Conservation (phyloP, 352 stramenopile species). For the Phytophthora pinifolia region DNA sequence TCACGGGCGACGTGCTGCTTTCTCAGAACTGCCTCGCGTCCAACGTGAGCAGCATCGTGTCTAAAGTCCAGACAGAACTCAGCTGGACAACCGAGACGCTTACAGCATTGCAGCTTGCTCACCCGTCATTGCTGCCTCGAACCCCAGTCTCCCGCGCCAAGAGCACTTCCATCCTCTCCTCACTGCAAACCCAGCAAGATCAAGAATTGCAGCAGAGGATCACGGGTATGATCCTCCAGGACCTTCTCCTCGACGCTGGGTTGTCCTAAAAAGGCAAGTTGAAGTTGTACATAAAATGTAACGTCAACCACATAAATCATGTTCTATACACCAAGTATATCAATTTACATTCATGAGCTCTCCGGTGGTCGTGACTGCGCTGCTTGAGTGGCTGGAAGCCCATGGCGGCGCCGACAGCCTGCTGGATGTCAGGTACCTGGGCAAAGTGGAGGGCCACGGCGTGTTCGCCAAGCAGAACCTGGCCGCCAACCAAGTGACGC, state of each 20-base stretch:
- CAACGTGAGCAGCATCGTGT: conserved; percentile 22
- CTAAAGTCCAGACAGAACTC: conserved; percentile 23
- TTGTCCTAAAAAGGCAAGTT: conserved; percentile 7
- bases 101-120: not conserved
- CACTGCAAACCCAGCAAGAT: conserved; percentile 28
- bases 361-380: conserved; percentile 23
- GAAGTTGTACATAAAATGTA: no score
- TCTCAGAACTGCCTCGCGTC: conserved; percentile 33
- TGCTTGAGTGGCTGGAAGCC: conserved; percentile 43
- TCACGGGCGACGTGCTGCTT: conserved; percentile 18
- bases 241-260: conserved; percentile 25
- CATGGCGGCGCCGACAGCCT: conserved; percentile 30
- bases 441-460: conserved; percentile 44
- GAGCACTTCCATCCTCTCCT: conserved; percentile 29
- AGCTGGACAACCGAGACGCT: conserved; percentile 14
- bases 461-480: conserved; percentile 48
- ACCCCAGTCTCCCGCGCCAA: conserved; percentile 33
- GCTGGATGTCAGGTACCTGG: conserved; percentile 46
- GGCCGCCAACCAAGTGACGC: conserved; percentile 36
- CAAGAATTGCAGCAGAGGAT: conserved; percentile 38
- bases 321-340: no score
- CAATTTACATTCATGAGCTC: conserved; percentile 22
- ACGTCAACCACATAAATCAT: no score
- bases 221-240: conserved; percentile 33
- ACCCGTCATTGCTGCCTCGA: conserved; percentile 7